phyloP scores from a whole-genome alignment of 1,284 basidiomycete species.

The Bondarzewia mesenterica region DNA sequence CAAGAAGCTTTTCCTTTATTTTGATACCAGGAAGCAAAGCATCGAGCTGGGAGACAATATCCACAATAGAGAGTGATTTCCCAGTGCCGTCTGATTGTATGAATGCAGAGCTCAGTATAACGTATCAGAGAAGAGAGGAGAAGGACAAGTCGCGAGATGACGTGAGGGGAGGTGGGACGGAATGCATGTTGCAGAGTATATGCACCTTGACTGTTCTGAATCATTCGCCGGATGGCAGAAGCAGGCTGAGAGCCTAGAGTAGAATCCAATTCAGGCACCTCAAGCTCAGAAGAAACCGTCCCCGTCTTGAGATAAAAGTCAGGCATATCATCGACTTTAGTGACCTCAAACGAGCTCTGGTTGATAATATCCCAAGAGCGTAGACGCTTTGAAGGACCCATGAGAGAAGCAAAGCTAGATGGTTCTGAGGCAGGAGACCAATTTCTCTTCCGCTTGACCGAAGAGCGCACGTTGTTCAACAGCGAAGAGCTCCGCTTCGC shows the following conservation, averaged over 20 bases:
- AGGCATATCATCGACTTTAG: conserved; percentile 29
- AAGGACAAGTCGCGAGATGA: not conserved
- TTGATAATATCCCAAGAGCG: conserved; percentile 32
- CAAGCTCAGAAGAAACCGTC: not conserved
- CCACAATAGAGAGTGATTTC: not conserved
- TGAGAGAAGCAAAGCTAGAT: conserved; percentile 30
- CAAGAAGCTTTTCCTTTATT: not conserved
- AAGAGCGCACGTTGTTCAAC: not conserved
- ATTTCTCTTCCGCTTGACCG: not conserved
- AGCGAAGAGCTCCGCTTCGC: conserved; percentile 6
- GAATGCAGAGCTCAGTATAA: not conserved
- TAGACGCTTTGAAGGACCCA: conserved; percentile 29
- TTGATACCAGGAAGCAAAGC: not conserved
- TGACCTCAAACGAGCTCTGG: conserved; percentile 39
- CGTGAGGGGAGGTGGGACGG: not conserved
- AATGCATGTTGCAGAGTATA: conserved; percentile 1
- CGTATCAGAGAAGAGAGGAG: not conserved
- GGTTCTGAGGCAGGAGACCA: not conserved
- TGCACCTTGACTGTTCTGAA: conserved; percentile 18
- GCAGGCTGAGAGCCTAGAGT: not conserved
- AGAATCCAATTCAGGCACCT: not conserved
- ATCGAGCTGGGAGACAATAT: not conserved
- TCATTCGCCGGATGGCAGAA: not conserved
- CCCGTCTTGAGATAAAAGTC: conserved; percentile 14
- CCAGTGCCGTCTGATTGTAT: not conserved